A percentile compares a stretch with the other conserved stretches of the same genome.
phyloP scores from a whole-genome alignment of 305 asterid species.

The Stenogyne calaminthoides region DNA sequence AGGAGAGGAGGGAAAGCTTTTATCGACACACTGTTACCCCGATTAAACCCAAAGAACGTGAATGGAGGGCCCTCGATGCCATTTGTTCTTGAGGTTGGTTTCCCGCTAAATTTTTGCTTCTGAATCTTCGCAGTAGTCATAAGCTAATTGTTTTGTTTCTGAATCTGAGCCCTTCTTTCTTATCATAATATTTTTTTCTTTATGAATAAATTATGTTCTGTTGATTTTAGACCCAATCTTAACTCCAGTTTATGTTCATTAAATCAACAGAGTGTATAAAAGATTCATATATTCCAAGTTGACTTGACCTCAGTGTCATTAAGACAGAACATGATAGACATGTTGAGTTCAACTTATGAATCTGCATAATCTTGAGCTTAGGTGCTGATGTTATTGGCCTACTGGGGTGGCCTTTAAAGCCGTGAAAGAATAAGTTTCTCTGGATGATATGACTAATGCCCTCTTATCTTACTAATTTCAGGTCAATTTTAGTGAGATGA shows the following conservation, averaged over 20 bases:
- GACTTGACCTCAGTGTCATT: not conserved
- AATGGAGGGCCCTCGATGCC: conserved; percentile 94
- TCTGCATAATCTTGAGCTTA: not conserved
- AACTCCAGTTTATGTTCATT: conserved; percentile 1
- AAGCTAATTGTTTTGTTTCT: not conserved
- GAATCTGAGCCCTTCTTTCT: conserved; percentile 4
- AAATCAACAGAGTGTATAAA: not conserved
- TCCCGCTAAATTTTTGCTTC: conserved; percentile 22
- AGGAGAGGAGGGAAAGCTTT: conserved; percentile 98
- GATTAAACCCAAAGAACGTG: conserved; percentile 73
- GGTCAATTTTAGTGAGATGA: conserved; percentile 5
- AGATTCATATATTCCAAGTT: not conserved
- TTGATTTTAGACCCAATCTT: not conserved
- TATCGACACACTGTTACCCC: conserved; percentile 87
- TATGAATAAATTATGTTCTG: not conserved
- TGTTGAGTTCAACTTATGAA: conserved; percentile 17
- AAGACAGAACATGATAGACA: not conserved
- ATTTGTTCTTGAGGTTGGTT: conserved; percentile 87
- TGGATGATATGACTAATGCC: not conserved
- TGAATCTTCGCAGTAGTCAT: not conserved
- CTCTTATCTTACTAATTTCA: not conserved
- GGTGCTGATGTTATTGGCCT: not conserved
- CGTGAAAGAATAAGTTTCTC: not conserved
- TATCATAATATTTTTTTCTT: not conserved
- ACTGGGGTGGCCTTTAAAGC: not conserved